Conservation (phyloP, 495 filamentous ascomycete genomes). For the Usnea hakonensis region DNA sequence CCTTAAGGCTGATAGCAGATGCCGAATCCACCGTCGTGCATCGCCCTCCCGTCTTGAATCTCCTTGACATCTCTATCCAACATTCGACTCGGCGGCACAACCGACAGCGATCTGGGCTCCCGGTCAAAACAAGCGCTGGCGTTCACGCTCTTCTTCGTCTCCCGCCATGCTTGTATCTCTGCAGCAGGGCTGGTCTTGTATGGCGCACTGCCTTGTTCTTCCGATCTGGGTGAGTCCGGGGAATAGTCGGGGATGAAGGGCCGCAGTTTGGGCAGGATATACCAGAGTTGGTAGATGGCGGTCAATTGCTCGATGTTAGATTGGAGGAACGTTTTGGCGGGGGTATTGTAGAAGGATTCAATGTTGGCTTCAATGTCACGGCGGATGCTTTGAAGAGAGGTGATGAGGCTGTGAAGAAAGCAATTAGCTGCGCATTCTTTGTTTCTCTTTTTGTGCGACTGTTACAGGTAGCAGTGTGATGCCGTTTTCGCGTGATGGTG, state of each 20-base stretch:
- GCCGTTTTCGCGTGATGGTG: neutral
- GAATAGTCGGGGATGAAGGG: constrained; percentile 6
- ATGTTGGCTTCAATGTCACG: constrained; percentile 9
- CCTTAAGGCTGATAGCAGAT: neutral
- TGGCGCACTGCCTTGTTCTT: neutral
- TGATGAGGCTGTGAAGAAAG: constrained; percentile 2
- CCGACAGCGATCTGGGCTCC: constrained; percentile 8
- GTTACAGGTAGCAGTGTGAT: neutral
- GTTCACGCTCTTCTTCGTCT: constrained; percentile 1
- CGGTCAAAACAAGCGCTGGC: constrained; percentile 3
- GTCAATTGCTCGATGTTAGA: constrained; percentile 15
- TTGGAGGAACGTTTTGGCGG: constrained; percentile 10
- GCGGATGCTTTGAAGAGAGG: constrained; percentile 7
- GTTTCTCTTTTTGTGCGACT: too few relatives aligned
- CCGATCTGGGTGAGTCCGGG: neutral
- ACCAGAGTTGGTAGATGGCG: constrained; percentile 11
- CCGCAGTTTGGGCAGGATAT: constrained; percentile 3
- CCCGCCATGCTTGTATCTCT: neutral
- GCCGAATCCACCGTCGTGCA: neutral
- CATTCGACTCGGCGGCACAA: neutral
- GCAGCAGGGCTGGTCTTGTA: neutral
- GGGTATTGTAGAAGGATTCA: constrained; percentile 8
- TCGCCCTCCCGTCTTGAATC: neutral
- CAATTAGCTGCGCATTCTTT: neutral
- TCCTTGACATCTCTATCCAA: neutral